Percentiles rank a stretch among this genome's conserved stretches.
These are phyloP conservation scores for Penicillium sp. DNA, from an alignment of 2,329 filamentous ascomycete genomes.

Conservation along the genomic window DNA sequence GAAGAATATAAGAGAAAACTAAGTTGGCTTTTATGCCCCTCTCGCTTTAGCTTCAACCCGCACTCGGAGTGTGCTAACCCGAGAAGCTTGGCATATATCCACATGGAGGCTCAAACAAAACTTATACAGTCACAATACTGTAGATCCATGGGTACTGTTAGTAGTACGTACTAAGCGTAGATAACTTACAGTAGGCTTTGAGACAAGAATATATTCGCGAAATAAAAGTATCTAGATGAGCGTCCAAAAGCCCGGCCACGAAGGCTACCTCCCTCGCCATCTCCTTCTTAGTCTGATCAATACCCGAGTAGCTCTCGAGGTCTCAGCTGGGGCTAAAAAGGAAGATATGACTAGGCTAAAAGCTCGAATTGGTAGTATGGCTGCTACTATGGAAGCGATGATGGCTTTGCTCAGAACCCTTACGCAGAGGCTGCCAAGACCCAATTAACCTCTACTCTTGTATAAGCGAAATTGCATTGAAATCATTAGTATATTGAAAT, in stretches of 20 bases:
- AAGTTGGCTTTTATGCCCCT: constrained; percentile 7
- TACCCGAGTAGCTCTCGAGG: no score
- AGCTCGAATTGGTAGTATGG: no score
- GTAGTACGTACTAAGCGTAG: not conserved
- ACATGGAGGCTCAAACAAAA: not conserved
- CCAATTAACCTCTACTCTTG: not conserved
- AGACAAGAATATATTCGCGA: no score
- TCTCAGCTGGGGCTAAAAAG: no score
- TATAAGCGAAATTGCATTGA: not conserved
- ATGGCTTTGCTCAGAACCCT: not conserved
- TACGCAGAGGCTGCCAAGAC: not conserved
- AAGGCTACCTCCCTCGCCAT: no score
- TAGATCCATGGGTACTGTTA: not conserved
- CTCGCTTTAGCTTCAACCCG: constrained; percentile 17
- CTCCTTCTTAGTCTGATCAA: no score
- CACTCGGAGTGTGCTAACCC: constrained; percentile 25
- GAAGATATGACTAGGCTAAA: no score
- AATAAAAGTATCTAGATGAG: no score
- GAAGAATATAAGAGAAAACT: not conserved
- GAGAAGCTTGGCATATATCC: constrained; percentile 11
- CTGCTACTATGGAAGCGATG: no score
- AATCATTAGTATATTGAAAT: not conserved
- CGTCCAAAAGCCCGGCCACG: no score
- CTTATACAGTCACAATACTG: not conserved
- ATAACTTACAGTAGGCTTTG: no score